phyloP scores from a whole-genome alignment of 2,329 filamentous ascomycete genomes.

The Laburnicola sp. region DNA sequence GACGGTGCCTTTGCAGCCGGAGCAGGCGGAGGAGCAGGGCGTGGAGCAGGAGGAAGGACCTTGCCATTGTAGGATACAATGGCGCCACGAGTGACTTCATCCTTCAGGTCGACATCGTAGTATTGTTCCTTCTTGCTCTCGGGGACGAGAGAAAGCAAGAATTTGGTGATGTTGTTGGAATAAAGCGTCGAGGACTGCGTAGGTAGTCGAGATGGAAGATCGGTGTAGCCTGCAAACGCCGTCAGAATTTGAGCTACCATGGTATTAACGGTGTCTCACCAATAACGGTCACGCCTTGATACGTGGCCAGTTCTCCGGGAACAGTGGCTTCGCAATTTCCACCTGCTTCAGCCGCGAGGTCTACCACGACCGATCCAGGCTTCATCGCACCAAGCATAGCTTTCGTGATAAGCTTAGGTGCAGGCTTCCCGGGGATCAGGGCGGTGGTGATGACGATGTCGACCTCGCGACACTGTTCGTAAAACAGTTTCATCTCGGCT shows the following conservation, averaged over 20 bases:
- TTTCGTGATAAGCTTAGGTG: constrained; percentile 82
- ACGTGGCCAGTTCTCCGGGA: constrained; percentile 68
- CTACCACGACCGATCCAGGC: constrained; percentile 84
- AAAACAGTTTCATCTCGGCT: constrained; percentile 90
- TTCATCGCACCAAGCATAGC: constrained; percentile 83
- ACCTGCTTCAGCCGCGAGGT: constrained; percentile 83
- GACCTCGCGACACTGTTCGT: constrained; percentile 82
- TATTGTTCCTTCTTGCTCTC: constrained; percentile 75
- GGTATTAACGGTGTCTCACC: constrained; percentile 54
- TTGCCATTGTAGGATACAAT: constrained; percentile 81
- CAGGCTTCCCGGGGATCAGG: constrained; percentile 81
- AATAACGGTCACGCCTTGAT: constrained; percentile 82
- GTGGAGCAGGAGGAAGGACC: constrained; percentile 73
- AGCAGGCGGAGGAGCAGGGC: constrained; percentile 64
- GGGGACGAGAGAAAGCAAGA: constrained; percentile 78
- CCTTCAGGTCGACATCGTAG: constrained; percentile 77
- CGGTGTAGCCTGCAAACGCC: constrained; percentile 65
- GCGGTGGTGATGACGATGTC: constrained; percentile 93
- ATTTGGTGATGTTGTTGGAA: constrained; percentile 92
- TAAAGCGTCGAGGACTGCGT: constrained; percentile 90
- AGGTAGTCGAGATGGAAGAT: constrained; percentile 81
- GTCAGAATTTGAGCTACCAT: constrained; percentile 41
- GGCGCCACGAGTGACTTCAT: constrained; percentile 82
- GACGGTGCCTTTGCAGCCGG: constrained; percentile 50
- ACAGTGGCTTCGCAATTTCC: constrained; percentile 85